phyloP scores from a whole-genome alignment of 345 rosid genomes.

The Pistacia vera region DNA sequence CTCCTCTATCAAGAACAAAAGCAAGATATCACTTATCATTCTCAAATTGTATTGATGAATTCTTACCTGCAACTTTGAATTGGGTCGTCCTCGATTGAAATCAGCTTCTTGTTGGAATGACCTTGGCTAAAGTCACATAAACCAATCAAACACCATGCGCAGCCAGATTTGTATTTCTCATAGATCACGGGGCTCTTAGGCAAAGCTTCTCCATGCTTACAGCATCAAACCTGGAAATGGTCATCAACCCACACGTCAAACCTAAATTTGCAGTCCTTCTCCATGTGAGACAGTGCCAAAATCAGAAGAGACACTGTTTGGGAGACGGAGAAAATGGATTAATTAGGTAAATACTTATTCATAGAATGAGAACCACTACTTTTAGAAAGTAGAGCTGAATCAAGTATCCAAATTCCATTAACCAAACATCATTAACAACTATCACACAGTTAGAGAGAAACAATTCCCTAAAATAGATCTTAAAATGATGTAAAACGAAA shows the following conservation, averaged over 20 bases:
- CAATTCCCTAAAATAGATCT: conserved; percentile 28
- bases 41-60: conserved; percentile 9
- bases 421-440: not conserved
- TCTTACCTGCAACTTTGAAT: conserved; percentile 48
- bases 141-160: conserved; percentile 54
- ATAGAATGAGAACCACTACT: no score
- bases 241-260: not conserved
- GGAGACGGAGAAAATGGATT: no score
- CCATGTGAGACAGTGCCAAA: not conserved
- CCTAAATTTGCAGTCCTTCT: no score
- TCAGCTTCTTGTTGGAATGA: conserved; percentile 47
- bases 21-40: not conserved
- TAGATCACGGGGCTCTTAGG: conserved; percentile 59
- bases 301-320: no score
- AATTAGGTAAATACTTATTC: no score
- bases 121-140: conserved; percentile 53
- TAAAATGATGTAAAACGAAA: conserved; percentile 9
- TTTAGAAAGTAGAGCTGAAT: not conserved
- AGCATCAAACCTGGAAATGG: conserved; percentile 14
- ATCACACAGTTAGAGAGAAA: not conserved
- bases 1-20: not conserved
- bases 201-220: conserved; percentile 6
- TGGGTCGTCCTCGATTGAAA: conserved; percentile 37
- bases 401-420: no score
- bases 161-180: conserved; percentile 66